Evolutionary conservation across 768 basidiomycete species (phyloP).

Genomic region (Hemileccinum impolitum): DNA sequence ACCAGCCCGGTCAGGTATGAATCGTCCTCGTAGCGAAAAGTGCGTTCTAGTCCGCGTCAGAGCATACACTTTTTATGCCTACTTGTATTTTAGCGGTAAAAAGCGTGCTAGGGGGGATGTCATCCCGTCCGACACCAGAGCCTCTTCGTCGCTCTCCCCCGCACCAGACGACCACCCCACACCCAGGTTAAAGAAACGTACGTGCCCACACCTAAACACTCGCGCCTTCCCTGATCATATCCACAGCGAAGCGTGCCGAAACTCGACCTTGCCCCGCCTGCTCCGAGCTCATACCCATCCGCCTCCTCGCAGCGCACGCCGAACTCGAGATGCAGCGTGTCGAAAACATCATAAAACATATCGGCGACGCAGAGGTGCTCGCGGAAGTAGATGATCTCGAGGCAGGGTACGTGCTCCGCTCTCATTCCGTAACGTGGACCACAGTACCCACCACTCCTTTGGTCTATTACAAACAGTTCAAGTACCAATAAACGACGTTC

Average conservation of each 20-base stretch:
- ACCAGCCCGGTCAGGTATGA: slow-evolving; percentile 6
- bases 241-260: slow-evolving; percentile 65
- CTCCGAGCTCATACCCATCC: slow-evolving; percentile 65
- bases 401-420: slow-evolving; percentile 45
- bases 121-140: slow-evolving; percentile 10
- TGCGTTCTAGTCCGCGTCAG: slow-evolving; percentile 17
- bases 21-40: slow-evolving; percentile 18
- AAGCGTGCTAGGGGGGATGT: slow-evolving; percentile 39
- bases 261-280: slow-evolving; percentile 76
- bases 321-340: slow-evolving; percentile 67
- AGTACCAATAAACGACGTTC: slow-evolving; percentile 36
- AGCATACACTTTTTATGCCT: neutral
- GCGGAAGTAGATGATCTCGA: slow-evolving; percentile 47
- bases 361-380: slow-evolving; percentile 59
- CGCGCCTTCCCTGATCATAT: neutral
- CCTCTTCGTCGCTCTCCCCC: slow-evolving; percentile 35
- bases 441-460: slow-evolving; percentile 34
- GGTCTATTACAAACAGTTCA: slow-evolving; percentile 26
- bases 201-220: slow-evolving; percentile 17
- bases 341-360: slow-evolving; percentile 58
- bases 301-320: slow-evolving; percentile 63
- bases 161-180: slow-evolving; percentile 26
- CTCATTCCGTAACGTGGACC: slow-evolving; percentile 1
- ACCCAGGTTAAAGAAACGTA: slow-evolving; percentile 49
- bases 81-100: slow-evolving; percentile 39